Base-by-base conservation (phyloP, 2,329 filamentous ascomycete genomes). In the Trichoderma guizhouense region DNA sequence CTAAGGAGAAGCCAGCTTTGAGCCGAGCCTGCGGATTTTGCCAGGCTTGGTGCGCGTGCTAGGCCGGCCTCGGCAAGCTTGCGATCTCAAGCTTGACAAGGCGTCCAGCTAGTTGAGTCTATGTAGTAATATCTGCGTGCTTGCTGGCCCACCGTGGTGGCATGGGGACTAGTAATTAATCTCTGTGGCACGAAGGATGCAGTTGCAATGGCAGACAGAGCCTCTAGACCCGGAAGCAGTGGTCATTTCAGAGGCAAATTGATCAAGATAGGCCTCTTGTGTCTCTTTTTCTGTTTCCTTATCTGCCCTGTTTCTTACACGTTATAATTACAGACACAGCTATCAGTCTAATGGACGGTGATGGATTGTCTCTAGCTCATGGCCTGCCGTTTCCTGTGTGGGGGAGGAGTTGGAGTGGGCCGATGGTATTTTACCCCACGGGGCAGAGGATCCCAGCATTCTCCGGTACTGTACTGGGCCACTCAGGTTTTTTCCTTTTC, bases 41-140 rank as follows among this genome's bases (percentile, higher is more conserved):
- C 57, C 28, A 39, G 63, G 63, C 11, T 18, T 66, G 63, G 63
- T 66, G 63, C 51, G 34, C 53, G 47, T 69, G 57, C 66, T 69
- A 69, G n/a, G 24, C 66, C 66, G 28, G 66, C 66, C 66, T 69
- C 57, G 66, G 66, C 66, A 69, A 68, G 66, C 57, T 3, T 51
- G 53, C 60, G 66, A 61, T 61, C 66, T 62, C 36, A 26, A 43
- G 65, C 62, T 47, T 68, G 18, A 36, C 53, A 28, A 57, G 55
- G 26, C 53, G 36, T 61, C 55, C 36, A 51, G 66, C 36, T 24
- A 21, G 28, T 14, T 18, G 30, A 61, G 28, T 12, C 28, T 18
- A n/a, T n/a, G 55, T n/a, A 58, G 55, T 58, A n/a, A 30, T 51
- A 47, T 63, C 39, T 65, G 30, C 47, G 58, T 62, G 58, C 58